Percentiles rank a stretch among this genome's conserved stretches.
Conservation (phyloP, 106 monocot genomes). For the Gastrodia elata region DNA sequence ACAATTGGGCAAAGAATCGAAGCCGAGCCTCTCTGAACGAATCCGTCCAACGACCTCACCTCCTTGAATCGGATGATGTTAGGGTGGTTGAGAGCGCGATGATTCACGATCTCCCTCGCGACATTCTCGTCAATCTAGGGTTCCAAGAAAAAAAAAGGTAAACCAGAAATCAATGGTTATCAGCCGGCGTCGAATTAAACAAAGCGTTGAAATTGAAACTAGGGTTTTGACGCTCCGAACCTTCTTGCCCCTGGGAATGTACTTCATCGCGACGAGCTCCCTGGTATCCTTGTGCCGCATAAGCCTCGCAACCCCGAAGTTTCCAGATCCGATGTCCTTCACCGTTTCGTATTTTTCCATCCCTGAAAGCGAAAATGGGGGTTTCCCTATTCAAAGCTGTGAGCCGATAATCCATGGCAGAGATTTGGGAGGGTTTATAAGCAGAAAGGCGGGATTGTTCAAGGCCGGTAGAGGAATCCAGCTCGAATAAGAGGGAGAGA, state of each 20-base stretch:
- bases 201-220: not conserved
- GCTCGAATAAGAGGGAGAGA: not conserved
- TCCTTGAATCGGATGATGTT: constrained; percentile 96
- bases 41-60: constrained; percentile 19
- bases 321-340: constrained; percentile 70
- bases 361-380: not conserved
- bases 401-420: not conserved
- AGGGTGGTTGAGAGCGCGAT: constrained; percentile 74
- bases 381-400: not conserved
- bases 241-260: constrained; percentile 44
- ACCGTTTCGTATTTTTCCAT: constrained; percentile 79
- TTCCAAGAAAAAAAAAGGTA: not conserved
- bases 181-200: too few relatives aligned
- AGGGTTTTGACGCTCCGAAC: constrained; percentile 8
- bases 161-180: not conserved
- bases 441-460: not conserved
- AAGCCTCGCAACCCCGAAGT: constrained; percentile 86
- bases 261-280: constrained; percentile 98
- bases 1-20: not conserved
- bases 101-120: constrained; percentile 88
- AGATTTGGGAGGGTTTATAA: not conserved
- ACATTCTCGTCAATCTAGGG: constrained; percentile 86
- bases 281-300: constrained; percentile 94
- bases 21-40: not conserved
- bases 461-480: not conserved